phyloP scores from a whole-genome alignment of 2,329 filamentous ascomycete genomes.

The Colletotrichum kahawae region DNA sequence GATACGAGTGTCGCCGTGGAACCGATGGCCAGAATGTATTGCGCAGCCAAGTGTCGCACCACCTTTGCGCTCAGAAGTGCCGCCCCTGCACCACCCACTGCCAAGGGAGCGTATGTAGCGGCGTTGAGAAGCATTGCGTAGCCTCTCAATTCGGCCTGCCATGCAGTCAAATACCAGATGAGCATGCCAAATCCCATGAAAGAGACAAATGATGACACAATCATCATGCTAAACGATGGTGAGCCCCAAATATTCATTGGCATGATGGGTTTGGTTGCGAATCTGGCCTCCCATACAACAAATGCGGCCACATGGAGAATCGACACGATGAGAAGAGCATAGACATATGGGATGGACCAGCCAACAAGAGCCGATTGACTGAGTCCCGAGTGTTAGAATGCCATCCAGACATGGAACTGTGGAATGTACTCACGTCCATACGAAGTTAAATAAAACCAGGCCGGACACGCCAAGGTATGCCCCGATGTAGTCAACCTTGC shows the following conservation, averaged over 20 bases:
- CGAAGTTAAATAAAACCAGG: background rate
- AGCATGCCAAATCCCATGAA: background rate
- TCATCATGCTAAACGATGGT: background rate
- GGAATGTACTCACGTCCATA: background rate
- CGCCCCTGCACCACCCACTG: background rate
- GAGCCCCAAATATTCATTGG: background rate
- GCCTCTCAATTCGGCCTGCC: background rate
- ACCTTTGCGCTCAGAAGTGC: background rate
- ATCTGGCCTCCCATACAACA: background rate
- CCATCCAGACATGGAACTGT: background rate
- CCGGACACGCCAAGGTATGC: background rate
- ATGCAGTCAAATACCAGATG: background rate
- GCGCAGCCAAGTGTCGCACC: background rate
- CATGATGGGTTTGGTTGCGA: background rate
- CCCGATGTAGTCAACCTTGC: background rate
- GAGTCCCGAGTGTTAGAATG: background rate
- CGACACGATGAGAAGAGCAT: background rate
- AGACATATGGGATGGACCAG: background rate
- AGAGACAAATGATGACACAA: background rate
- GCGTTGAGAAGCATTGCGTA: background rate
- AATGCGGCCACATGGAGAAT: background rate
- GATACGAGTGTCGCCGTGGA: background rate
- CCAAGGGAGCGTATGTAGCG: background rate
- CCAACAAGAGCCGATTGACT: background rate
- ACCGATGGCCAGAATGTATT: background rate